Conservation (phyloP, 176 grass and related monocot species). For the Carex pumila region DNA sequence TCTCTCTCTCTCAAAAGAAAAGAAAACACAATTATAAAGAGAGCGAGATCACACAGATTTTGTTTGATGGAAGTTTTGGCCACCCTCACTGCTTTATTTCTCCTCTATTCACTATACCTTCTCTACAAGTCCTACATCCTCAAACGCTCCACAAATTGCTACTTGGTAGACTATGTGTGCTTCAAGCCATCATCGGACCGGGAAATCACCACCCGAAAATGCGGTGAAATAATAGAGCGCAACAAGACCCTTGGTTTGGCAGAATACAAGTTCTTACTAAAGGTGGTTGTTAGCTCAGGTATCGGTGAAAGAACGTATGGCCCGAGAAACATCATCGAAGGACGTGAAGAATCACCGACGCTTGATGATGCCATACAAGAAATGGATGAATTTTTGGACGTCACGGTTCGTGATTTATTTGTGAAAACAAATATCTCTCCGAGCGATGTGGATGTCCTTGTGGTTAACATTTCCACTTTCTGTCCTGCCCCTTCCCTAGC, state of each 20-base stretch:
- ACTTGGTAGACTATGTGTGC: slow-evolving; percentile 76
- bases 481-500: slow-evolving; percentile 43
- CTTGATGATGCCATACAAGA: slow-evolving; percentile 51
- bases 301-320: slow-evolving; percentile 79
- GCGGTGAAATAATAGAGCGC: slow-evolving; percentile 53
- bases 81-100: slow-evolving; percentile 19
- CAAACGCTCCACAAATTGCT: slow-evolving; percentile 32
- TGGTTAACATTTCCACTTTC: slow-evolving; percentile 71
- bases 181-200: slow-evolving; percentile 58
- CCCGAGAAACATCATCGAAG: slow-evolving; percentile 58
- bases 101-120: slow-evolving; percentile 31
- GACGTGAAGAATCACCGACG: slow-evolving; percentile 55
- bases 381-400: slow-evolving; percentile 60
- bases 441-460: slow-evolving; percentile 45
- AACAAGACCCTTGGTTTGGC: slow-evolving; percentile 53
- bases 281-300: slow-evolving; percentile 82
- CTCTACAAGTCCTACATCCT: slow-evolving; percentile 23
- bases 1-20: not conserved
- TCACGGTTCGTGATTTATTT: slow-evolving; percentile 37
- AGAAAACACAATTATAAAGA: not conserved
- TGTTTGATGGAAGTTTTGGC: slow-evolving; percentile 38
- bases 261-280: slow-evolving; percentile 82
- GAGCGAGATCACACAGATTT: not conserved
- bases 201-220: slow-evolving; percentile 42
- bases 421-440: slow-evolving; percentile 11